Evolutionary conservation across 768 basidiomycete genomes (phyloP), one percentile per base, ranked within the genome.

Genomic region (Galerina sulciceps): DNA sequence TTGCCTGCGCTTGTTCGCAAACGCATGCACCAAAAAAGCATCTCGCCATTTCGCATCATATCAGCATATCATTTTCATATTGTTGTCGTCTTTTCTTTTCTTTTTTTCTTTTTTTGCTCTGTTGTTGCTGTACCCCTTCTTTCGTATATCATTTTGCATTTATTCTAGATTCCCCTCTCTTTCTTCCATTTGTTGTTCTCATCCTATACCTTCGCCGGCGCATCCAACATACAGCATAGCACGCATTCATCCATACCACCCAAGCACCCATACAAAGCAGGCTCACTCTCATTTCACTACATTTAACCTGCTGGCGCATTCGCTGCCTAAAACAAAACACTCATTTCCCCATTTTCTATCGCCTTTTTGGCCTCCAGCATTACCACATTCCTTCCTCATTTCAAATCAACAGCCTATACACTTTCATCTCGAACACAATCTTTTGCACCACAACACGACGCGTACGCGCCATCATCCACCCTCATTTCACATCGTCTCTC

Each of bases 401-500:
- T 11, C 15, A 43, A n/a, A n/a, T n/a, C 14, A 48, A 52, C 49
- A 34, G 14, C n/a, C 53, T 45, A 50, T 44, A 55, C 31, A 50
- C 26, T 43, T 37, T 53, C 42, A 36, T 34, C 48, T 50, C 42
- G 35, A 49, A 49, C 48, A 41, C 47, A 50, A 11, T 40, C 43
- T 38, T 46, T 40, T 31, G 4, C 22, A 8, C 18, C 37, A 37
- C 15, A 22, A 31, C 15, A n/a, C 13, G 34, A 42, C 41, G 15
- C 41, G 13, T 9, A 15, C 35, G 48, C 45, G 47, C 41, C 49
- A 47, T 44, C 59, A 40, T 17, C 46, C 59, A 55, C 54, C 26
- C 26, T 60, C 45, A 22, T 53, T 40, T 14, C 22, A 46, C 53
- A 43, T 36, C 40, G 17, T 18, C 44, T n/a, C 8, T 35, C 13